Conservation (phyloP, 202 grass and related monocot species). For the Eragrostis tef region DNA sequence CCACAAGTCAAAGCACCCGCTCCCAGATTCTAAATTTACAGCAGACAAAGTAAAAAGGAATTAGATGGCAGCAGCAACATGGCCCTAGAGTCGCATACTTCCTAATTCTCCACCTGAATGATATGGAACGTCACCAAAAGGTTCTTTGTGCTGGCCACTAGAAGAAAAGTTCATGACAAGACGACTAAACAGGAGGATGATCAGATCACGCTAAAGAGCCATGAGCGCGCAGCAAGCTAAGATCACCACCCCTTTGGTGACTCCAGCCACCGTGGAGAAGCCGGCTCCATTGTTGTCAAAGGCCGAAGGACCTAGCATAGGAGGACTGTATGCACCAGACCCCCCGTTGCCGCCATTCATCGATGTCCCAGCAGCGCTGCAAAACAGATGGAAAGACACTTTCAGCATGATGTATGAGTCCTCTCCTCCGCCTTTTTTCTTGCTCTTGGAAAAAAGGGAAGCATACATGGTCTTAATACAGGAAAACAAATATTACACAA, state of each 20-base stretch:
- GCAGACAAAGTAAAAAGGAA: constrained; percentile 39
- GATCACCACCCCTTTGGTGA: constrained; percentile 12
- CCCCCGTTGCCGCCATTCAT: constrained; percentile 13
- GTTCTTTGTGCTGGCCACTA: constrained; percentile 52
- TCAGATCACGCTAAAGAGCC: constrained; percentile 54
- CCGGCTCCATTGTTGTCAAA: constrained; percentile 40
- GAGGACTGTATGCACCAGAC: constrained; percentile 55
- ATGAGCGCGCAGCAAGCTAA: constrained; percentile 50
- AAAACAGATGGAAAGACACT: constrained; percentile 25
- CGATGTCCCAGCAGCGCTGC: constrained; percentile 52
- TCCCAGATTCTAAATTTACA: constrained; percentile 43
- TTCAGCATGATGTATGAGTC: not conserved
- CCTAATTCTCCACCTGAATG: constrained; percentile 44
- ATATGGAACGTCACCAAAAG: constrained; percentile 24
- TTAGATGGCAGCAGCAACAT: not conserved
- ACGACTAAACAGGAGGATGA: constrained; percentile 3
- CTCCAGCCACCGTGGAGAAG: constrained; percentile 16
- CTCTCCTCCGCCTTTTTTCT: not conserved
- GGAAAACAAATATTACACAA: not conserved
- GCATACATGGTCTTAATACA: not conserved
- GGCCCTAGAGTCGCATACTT: not conserved
- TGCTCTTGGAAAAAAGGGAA: not conserved
- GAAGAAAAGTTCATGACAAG: constrained; percentile 31
- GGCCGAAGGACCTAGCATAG: constrained; percentile 59
- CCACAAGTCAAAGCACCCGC: not conserved